Evolutionary conservation across 345 rosid species (phyloP).

Genomic region (Cardamine occulta): DNA sequence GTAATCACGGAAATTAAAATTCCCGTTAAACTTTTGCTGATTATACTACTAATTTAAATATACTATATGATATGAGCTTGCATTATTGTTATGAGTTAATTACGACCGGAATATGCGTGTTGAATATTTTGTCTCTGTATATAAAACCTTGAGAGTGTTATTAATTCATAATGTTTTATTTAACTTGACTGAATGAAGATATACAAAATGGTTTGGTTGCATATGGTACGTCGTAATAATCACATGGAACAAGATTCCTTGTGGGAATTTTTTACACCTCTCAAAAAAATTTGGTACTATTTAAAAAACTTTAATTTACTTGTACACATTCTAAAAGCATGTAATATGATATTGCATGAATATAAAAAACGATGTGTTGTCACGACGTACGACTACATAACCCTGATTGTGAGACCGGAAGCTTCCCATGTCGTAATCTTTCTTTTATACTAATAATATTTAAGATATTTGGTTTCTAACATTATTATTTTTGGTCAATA

Average conservation of each 20-base stretch:
- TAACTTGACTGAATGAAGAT: constrained; percentile 28
- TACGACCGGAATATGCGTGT: constrained; percentile 44
- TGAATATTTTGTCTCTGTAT: constrained; percentile 20
- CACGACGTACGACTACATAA: constrained; percentile 43
- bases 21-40: background rate
- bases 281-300: background rate
- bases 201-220: constrained; percentile 38
- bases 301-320: background rate
- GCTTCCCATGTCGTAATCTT: constrained; percentile 45
- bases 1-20: constrained; percentile 33
- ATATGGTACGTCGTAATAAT: constrained; percentile 39
- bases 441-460: background rate
- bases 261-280: constrained; percentile 29
- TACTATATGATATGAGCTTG: constrained; percentile 10
- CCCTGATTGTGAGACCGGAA: constrained; percentile 49
- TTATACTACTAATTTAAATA: background rate
- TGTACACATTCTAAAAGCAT: constrained; percentile 29
- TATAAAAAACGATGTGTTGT: constrained; percentile 39
- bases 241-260: constrained; percentile 41
- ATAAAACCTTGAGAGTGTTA: constrained; percentile 5
- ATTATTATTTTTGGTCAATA: constrained; percentile 24
- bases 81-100: constrained; percentile 33
- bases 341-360: constrained; percentile 30
- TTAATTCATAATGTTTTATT: background rate
- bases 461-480: constrained; percentile 14